Conservation (phyloP, 169 alveolate genomes). For the Cryptosporidium bovis region DNA sequence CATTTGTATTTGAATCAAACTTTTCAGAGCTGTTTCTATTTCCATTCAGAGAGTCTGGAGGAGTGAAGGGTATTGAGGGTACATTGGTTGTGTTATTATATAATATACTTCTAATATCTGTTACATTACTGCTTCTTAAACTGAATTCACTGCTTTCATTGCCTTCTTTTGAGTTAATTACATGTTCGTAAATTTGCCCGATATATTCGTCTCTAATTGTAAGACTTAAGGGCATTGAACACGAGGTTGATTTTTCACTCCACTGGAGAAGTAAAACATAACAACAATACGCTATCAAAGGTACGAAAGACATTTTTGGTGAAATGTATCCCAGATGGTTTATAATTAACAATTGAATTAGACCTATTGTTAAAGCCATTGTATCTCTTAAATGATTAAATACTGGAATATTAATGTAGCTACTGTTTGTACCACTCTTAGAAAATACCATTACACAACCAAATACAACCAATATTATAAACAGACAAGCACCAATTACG, state of each 20-base stretch:
- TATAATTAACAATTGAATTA: constrained; percentile 52
- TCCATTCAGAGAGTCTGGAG: constrained; percentile 28
- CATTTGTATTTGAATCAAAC: constrained; percentile 10
- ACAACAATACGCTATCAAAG: constrained; percentile 33
- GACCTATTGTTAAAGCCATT: constrained; percentile 55
- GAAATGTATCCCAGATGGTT: constrained; percentile 63
- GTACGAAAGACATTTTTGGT: constrained; percentile 32
- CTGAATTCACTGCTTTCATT: constrained; percentile 32
- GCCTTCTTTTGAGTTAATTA: constrained; percentile 16
- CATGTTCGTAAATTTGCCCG: constrained; percentile 21
- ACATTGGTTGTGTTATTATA: background rate
- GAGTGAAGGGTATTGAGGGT: constrained; percentile 47
- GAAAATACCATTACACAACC: constrained; percentile 73
- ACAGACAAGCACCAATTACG: constrained; percentile 62
- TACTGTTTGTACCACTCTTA: constrained; percentile 26
- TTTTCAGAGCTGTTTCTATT: background rate
- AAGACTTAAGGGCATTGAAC: constrained; percentile 56
- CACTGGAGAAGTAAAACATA: constrained; percentile 60
- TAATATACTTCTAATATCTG: constrained; percentile 2
- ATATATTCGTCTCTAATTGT: constrained; percentile 52
- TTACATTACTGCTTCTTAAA: constrained; percentile 6
- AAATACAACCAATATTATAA: constrained; percentile 60
- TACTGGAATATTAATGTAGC: constrained; percentile 52
- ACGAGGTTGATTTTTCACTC: constrained; percentile 49
- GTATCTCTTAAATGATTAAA: constrained; percentile 60